Evolutionary conservation across 2,329 filamentous ascomycete genomes (phyloP).

Genomic region (Mycosphaerella sp.): DNA sequence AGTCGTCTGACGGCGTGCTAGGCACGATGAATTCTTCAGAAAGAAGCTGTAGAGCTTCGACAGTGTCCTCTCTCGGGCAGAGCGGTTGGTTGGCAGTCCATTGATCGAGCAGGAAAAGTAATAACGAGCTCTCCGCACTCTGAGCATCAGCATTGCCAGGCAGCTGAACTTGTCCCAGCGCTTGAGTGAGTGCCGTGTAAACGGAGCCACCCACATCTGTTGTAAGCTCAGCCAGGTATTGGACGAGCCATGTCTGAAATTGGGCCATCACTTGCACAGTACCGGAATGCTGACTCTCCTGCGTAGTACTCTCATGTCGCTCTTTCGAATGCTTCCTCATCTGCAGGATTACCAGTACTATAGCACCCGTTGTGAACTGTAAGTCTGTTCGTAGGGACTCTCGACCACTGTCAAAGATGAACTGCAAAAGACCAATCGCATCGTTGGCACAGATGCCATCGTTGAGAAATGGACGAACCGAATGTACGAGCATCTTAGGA

Average conservation of each 20-base stretch:
- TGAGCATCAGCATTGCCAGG: conserved; percentile 63
- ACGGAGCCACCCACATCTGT: neutral
- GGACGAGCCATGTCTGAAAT: conserved; percentile 74
- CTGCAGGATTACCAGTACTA: conserved; percentile 71
- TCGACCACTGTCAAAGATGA: conserved; percentile 65
- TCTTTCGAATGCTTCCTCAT: conserved; percentile 48
- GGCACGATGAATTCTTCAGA: conserved; percentile 67
- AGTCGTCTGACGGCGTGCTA: conserved; percentile 53
- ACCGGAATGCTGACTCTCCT: conserved; percentile 72
- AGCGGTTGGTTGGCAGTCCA: conserved; percentile 56
- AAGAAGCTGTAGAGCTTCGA: conserved; percentile 64
- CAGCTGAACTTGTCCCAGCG: conserved; percentile 49
- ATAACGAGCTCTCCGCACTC: conserved; percentile 69
- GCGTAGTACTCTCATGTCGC: conserved; percentile 61
- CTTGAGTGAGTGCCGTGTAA: conserved; percentile 13
- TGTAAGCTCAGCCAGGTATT: conserved; percentile 51
- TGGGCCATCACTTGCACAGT: conserved; percentile 68
- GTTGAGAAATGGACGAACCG: conserved; percentile 68
- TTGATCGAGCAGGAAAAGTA: conserved; percentile 75
- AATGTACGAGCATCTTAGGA: conserved; percentile 81
- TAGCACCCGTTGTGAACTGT: conserved; percentile 73
- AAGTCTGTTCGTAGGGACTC: conserved; percentile 56
- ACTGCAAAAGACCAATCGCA: conserved; percentile 77
- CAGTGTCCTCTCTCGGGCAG: conserved; percentile 62
- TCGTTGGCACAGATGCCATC: conserved; percentile 87